These are phyloP conservation scores for Nelumbo lutea DNA, from an alignment of 164 flowering plant species.

Conservation along the genomic window DNA sequence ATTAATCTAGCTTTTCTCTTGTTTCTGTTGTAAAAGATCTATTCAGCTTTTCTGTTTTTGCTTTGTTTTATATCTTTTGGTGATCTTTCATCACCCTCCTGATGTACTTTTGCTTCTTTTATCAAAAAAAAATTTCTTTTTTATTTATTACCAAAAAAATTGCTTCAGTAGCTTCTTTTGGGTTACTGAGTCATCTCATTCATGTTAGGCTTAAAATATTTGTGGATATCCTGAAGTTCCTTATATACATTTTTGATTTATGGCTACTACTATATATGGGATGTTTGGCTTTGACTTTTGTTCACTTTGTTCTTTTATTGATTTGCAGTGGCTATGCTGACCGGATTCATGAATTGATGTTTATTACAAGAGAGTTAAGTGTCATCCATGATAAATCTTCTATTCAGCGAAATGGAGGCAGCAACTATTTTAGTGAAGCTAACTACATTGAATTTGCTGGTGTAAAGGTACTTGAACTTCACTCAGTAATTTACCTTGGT, in stretches of 20 bases:
- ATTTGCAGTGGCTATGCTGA: constrained; percentile 97
- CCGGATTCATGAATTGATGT: constrained; percentile 89
- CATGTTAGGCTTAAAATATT: neutral
- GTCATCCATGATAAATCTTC: constrained; percentile 42
- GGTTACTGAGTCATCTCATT: neutral
- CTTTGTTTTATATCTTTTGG: no score
- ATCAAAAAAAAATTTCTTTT: no score
- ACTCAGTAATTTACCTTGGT: neutral
- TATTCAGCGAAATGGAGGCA: constrained; percentile 46
- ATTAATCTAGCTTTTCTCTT: no score
- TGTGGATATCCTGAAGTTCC: neutral
- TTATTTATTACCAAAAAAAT: no score
- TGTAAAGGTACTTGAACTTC: constrained; percentile 58
- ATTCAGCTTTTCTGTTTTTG: no score
- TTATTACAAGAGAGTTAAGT: constrained; percentile 69
- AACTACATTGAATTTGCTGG: constrained; percentile 76
- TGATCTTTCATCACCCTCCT: no score
- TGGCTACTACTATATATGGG: neutral
- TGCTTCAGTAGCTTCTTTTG: no score
- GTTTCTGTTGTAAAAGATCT: no score
- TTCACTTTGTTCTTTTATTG: constrained; percentile 3
- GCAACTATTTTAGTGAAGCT: constrained; percentile 77
- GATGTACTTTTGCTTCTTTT: no score
- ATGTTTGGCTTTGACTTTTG: neutral
- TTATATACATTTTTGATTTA: neutral